These are phyloP conservation scores for Royoungia palumana DNA, from an alignment of 768 basidiomycete genomes.

Conservation along the genomic window DNA sequence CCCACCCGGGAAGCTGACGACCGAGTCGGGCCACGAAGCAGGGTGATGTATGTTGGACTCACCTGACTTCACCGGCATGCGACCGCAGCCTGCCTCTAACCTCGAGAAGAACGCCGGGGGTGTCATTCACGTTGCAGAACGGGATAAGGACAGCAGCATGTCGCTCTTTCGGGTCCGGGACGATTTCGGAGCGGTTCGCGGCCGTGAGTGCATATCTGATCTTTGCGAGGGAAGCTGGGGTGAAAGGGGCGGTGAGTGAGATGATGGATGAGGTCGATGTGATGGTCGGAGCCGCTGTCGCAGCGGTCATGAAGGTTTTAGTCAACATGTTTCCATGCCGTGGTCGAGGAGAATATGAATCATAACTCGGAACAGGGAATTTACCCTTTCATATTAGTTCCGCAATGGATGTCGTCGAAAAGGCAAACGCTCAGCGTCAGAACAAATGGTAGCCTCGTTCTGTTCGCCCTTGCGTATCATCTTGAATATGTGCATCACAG, in stretches of 20 bases:
- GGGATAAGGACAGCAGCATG: conserved; percentile 76
- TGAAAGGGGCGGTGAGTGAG: conserved; percentile 37
- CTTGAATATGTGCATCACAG: conserved; percentile 36
- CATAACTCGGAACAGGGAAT: too few relatives aligned
- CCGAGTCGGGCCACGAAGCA: neutral
- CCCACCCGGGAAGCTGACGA: conserved; percentile 72
- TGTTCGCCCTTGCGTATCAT: neutral
- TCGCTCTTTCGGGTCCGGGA: conserved; percentile 27
- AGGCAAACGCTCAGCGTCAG: conserved; percentile 70
- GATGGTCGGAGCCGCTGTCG: conserved; percentile 2
- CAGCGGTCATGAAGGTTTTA: conserved; percentile 22
- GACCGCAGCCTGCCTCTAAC: conserved; percentile 61
- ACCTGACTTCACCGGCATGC: conserved; percentile 87
- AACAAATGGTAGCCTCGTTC: conserved; percentile 51
- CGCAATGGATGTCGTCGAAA: conserved; percentile 89
- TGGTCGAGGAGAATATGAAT: too few relatives aligned
- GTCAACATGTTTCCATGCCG: conserved; percentile 27
- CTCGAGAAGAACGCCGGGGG: conserved; percentile 69
- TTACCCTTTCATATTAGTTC: too few relatives aligned
- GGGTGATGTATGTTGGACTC: conserved; percentile 8
- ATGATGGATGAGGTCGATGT: conserved; percentile 18
- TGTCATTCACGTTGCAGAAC: conserved; percentile 66
- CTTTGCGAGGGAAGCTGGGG: conserved; percentile 30
- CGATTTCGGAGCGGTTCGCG: conserved; percentile 13
- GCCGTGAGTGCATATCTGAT: conserved; percentile 30